These are phyloP conservation scores for Tylopilus sp. DNA, from an alignment of 768 basidiomycete species.

Conservation along the genomic window DNA sequence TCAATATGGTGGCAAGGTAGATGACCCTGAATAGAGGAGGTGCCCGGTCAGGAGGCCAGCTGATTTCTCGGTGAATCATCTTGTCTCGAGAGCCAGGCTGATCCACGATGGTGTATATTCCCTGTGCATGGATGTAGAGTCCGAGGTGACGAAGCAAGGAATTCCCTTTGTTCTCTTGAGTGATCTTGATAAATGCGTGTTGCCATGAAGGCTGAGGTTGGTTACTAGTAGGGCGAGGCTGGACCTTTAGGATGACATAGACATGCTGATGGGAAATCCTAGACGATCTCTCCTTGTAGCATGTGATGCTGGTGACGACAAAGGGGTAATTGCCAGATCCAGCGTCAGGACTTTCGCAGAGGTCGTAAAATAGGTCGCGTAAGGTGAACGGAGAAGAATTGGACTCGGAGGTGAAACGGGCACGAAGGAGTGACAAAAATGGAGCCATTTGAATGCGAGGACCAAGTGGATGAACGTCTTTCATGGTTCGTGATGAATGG, in stretches of 20 bases:
- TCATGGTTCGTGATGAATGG: too few relatives aligned
- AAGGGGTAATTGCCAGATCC: neutral
- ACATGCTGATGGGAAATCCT: neutral
- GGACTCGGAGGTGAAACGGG: neutral
- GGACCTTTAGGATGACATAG: neutral
- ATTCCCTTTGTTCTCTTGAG: neutral
- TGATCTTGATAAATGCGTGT: neutral
- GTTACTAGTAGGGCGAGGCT: neutral
- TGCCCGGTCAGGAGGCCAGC: neutral
- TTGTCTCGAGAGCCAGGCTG: neutral
- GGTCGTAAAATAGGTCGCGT: neutral
- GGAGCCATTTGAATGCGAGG: too few relatives aligned
- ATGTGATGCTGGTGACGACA: neutral
- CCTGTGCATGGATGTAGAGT: neutral
- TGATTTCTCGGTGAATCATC: neutral
- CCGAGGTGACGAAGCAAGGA: neutral
- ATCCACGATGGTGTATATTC: neutral
- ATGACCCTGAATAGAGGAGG: neutral
- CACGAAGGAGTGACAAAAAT: neutral
- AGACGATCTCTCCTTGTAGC: neutral
- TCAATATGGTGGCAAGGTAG: neutral
- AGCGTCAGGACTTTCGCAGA: neutral
- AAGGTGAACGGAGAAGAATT: neutral
- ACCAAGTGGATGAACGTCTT: too few relatives aligned
- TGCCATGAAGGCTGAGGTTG: neutral